Base-by-base conservation (phyloP, 257 asterid species). In the Gentiana straminea region DNA sequence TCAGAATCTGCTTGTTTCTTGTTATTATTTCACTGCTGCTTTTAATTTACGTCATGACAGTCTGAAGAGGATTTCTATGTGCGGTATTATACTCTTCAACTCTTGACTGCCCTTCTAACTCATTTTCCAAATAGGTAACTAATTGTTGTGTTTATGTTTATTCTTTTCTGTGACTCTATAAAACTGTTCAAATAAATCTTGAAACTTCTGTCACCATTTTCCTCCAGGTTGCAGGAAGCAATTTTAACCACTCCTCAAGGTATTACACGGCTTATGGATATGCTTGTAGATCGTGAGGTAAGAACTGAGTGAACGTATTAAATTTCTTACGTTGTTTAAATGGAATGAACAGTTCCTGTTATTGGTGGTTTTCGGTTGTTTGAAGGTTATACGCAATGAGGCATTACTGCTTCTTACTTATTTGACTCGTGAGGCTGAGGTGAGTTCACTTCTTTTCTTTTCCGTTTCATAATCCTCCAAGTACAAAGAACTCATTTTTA, bases 281-380 rank as follows among this genome's bases (percentile, higher is more conserved):
- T 89, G 97, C 94, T 89, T 65, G 82, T 86, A 93, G 96, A 86
- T 68, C 96, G 94, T 69, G 97, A 86, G 96, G 97, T 89, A 77
- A 75, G 68, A 58, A 67, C 35, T 70, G 59, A 62, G 35, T 58
- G n/a, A 58, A 34, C 44, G 43, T 13, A 35, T 65, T 12, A 59
- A 33, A 49, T 61, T 38, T 11, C 61, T 51, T 39, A 9, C 41
- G 3, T 32, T 8, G 38, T 36, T 4, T 33, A 51, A 37, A 13
- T n/a, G 7, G 47, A 45, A 11, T 58, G 13, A 9, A 43, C 12
- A 33, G 2, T 37, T 54, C 38, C 34, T 33, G 49, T 12, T 67
- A 56, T 9, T 60, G 62, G 51, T 62, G 3, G 54, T 3, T 41
- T 34, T 35, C 41, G 52, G 49, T 54, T 54, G 68, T 51, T 66